A percentile compares a stretch with the other conserved stretches of the same genome.
These are phyloP conservation scores for Candida caryicola DNA, from an alignment of 805 yeast species.

Conservation along the genomic window DNA sequence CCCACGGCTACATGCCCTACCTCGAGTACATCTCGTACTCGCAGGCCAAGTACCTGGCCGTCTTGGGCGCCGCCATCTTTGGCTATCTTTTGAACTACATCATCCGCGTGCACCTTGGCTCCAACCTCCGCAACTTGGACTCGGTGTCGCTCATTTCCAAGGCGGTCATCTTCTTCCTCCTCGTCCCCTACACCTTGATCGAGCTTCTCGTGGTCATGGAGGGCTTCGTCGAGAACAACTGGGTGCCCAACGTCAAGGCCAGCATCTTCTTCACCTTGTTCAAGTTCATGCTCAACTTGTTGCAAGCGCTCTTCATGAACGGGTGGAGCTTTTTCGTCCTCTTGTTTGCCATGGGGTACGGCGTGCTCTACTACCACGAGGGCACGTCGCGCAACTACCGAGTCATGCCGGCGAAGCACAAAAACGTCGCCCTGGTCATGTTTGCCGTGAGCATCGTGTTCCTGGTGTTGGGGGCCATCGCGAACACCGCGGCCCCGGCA, in stretches of 20 bases:
- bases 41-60: slow-evolving; percentile 12
- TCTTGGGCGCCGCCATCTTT: slow-evolving; percentile 16
- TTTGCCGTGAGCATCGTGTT: slow-evolving; percentile 1
- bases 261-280: slow-evolving; percentile 3
- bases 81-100: slow-evolving; percentile 24
- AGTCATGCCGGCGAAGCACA: slow-evolving; percentile 16
- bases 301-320: slow-evolving; percentile 5
- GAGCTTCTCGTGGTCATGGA: neutral
- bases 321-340: slow-evolving; percentile 15
- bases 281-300: slow-evolving; percentile 4
- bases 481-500: neutral
- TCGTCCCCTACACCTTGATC: slow-evolving; percentile 17
- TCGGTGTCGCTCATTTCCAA: slow-evolving; percentile 28
- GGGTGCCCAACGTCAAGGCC: slow-evolving; percentile 4
- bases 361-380: slow-evolving; percentile 27
- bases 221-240: slow-evolving; percentile 13
- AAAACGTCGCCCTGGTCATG: slow-evolving; percentile 8
- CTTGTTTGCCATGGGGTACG: slow-evolving; percentile 35
- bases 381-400: slow-evolving; percentile 22
- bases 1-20: slow-evolving; percentile 25
- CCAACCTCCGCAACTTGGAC: slow-evolving; percentile 25
- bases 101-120: slow-evolving; percentile 23
- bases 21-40: slow-evolving; percentile 15
- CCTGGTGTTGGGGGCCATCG: neutral
- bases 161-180: slow-evolving; percentile 23